A percentile compares a stretch with the other conserved stretches of the same genome.
These are phyloP conservation scores for Penicillium samsonianum DNA, from an alignment of 495 filamentous ascomycete genomes.

Conservation along the genomic window DNA sequence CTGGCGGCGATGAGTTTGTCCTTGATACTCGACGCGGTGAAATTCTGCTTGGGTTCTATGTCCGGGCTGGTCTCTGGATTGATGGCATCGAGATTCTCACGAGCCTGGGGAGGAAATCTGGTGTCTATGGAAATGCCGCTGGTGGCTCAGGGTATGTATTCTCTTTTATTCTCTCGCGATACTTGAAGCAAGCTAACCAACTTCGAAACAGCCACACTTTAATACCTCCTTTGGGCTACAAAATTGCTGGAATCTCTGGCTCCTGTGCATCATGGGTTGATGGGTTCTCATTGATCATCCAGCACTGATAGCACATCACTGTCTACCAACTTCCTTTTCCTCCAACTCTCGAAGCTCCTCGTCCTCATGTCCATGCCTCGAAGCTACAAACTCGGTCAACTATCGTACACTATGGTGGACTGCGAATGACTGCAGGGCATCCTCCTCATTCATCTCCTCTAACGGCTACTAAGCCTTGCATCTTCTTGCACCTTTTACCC, in stretches of 20 bases:
- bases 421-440: background rate
- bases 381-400: background rate
- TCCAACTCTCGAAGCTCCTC: background rate
- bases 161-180: background rate
- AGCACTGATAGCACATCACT: constrained; percentile 46
- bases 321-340: background rate
- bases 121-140: constrained; percentile 76
- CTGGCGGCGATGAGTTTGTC: constrained; percentile 73
- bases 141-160: constrained; percentile 78
- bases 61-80: constrained; percentile 81
- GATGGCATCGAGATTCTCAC: constrained; percentile 92
- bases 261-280: constrained; percentile 83
- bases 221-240: constrained; percentile 87
- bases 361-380: background rate
- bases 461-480: background rate
- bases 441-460: background rate
- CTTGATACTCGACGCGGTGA: constrained; percentile 86
- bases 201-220: constrained; percentile 70
- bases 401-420: background rate
- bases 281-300: constrained; percentile 84
- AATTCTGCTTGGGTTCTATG: constrained; percentile 81
- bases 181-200: constrained; percentile 21
- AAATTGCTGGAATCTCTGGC: constrained; percentile 83
- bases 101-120: constrained; percentile 80
- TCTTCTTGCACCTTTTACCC: constrained; percentile 8